These are phyloP conservation scores for Gillenia trifoliata DNA, from an alignment of 306 rosid genomes.

Conservation along the genomic window DNA sequence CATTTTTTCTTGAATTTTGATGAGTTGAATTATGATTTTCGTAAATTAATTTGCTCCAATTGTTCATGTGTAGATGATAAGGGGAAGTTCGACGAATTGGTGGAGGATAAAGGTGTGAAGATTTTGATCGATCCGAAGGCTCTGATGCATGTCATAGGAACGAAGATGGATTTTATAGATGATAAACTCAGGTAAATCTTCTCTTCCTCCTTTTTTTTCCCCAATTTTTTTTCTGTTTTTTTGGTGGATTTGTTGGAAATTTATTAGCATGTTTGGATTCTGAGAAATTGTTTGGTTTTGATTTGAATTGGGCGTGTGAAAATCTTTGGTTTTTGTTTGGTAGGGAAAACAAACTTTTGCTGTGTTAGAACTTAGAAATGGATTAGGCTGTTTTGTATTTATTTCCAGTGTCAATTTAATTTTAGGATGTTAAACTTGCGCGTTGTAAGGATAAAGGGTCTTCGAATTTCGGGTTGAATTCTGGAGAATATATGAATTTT, in stretches of 20 bases:
- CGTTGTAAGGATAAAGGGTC: not conserved
- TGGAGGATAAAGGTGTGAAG: constrained; percentile 91
- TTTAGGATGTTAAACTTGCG: not conserved
- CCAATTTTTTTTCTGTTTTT: not conserved
- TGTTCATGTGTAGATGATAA: constrained; percentile 65
- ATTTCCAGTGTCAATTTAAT: not conserved
- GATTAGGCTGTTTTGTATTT: not conserved
- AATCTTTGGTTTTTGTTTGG: not conserved
- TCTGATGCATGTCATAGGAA: constrained; percentile 95
- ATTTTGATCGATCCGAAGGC: constrained; percentile 92
- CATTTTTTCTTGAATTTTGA: not conserved
- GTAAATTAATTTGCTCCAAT: not conserved
- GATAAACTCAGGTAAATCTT: constrained; percentile 72
- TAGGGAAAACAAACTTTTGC: not conserved
- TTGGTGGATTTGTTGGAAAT: not conserved
- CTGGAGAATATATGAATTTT: not conserved
- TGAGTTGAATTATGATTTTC: not conserved
- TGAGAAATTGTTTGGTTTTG: not conserved
- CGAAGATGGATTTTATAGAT: constrained; percentile 94
- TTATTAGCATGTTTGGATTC: not conserved
- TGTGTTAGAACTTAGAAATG: not conserved
- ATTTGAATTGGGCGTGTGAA: not conserved
- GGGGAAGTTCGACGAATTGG: constrained; percentile 84
- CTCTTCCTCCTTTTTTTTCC: not conserved
- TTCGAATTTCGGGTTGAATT: not conserved